These are phyloP conservation scores for Hanseniaspora pseudoguilliermondii DNA, from an alignment of 805 yeast genomes.

Conservation along the genomic window DNA sequence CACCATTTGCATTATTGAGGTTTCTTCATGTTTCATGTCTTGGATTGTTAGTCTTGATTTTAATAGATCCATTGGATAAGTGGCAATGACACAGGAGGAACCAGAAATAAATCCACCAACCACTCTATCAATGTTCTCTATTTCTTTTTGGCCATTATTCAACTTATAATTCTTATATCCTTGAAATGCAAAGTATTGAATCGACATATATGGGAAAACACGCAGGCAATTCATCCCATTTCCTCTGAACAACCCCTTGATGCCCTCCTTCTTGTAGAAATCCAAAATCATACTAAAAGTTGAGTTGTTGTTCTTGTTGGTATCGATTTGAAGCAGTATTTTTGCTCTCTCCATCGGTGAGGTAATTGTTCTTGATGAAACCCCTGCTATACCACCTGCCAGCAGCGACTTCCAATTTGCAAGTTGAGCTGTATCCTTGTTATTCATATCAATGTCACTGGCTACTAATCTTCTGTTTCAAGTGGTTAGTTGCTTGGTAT, in stretches of 20 bases:
- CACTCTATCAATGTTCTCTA: slow-evolving; percentile 38
- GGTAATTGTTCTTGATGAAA: slow-evolving; percentile 76
- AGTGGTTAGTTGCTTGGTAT: too few relatives aligned
- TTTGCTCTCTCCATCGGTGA: slow-evolving; percentile 93
- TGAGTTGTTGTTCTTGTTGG: background rate
- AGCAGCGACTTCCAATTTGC: slow-evolving; percentile 38
- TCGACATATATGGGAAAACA: slow-evolving; percentile 87
- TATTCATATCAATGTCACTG: background rate
- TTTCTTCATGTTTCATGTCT: slow-evolving; percentile 43
- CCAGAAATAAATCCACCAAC: slow-evolving; percentile 77
- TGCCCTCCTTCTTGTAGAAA: slow-evolving; percentile 85
- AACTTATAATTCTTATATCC: slow-evolving; percentile 35
- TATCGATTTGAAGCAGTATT: slow-evolving; percentile 82
- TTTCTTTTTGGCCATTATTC: slow-evolving; percentile 15
- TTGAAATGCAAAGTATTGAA: slow-evolving; percentile 81
- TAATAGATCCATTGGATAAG: slow-evolving; percentile 85
- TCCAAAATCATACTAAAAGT: slow-evolving; percentile 38
- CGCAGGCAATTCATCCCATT: slow-evolving; percentile 82
- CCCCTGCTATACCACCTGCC: slow-evolving; percentile 71
- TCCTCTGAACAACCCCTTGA: slow-evolving; percentile 79
- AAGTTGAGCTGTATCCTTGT: slow-evolving; percentile 4
- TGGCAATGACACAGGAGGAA: slow-evolving; percentile 58
- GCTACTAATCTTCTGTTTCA: background rate
- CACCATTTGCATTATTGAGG: slow-evolving; percentile 30
- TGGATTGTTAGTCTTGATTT: slow-evolving; percentile 82